Base-by-base conservation (phyloP, 805 yeast species). In the Blastobotrys terrestris region DNA sequence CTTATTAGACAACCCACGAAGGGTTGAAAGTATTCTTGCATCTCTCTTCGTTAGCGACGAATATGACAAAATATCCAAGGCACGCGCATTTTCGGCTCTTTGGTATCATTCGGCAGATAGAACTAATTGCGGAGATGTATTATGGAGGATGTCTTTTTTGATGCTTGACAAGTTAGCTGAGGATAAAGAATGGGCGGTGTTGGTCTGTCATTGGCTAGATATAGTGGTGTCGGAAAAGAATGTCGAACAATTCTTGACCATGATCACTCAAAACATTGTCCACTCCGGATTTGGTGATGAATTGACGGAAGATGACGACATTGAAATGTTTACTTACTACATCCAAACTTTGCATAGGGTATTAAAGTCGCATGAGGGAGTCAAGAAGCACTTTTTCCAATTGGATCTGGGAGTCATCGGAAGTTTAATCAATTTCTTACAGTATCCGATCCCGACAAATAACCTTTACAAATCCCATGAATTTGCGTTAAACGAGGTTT, bases 31-130 rank as follows among this genome's bases (percentile, higher is more conserved):
- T 1, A 85, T 88, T 0, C 57, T 91, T 2, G 72, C 87, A 0
- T 71, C 78, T 1, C 73, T 81, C 46, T 74, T 87, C 31, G 67
- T 75, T 18, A 63, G 67, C 3, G 67, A 39, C 16, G 20, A 15
- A 22, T 7, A 31, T 14, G 18, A 39, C 19, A 44, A 44, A 15
- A 31, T 20, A 5, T 14, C 73, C 15, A 72, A 81, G 54, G 66
- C 84, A 0, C 65, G 72, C 15, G 84, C 86, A 0, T 77, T 88
- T 57, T 75, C 80, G 49, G 75, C 80, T 6, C 64, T 91, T 3
- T 92, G 97, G 97, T 74, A 75, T 2, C 92, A 87, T 60, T 77
- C 92, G 0, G 77, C 75, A 44, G 87, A 81, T 39, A 60, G 69
- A 2, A 56, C 65, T 2, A 67, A 68, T 59, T 57, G 58, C 55